Conservation (phyloP, 768 basidiomycete species). For the Amanita pallidorosea region DNA sequence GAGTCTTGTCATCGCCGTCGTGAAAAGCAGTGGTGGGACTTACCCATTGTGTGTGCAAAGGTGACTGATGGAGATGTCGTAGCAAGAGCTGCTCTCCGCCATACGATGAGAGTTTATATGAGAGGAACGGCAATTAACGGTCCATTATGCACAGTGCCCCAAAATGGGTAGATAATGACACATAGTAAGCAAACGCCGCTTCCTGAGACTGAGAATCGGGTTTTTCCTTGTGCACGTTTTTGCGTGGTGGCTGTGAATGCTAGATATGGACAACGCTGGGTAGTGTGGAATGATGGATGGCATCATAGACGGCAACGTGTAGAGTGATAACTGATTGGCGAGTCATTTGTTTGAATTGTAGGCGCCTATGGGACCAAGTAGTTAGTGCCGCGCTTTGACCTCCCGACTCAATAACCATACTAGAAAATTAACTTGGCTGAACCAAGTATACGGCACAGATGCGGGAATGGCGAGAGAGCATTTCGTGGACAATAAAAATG, state of each 20-base stretch:
- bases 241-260: neutral
- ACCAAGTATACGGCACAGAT: too few species aligned
- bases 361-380: neutral
- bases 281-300: neutral
- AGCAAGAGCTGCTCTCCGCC: neutral
- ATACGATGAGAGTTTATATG: neutral
- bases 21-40: neutral
- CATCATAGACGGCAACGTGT: neutral
- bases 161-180: neutral
- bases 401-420: neutral
- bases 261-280: neutral
- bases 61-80: neutral
- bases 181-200: neutral
- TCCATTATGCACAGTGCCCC: neutral
- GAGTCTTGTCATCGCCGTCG: neutral
- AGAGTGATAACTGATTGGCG: neutral
- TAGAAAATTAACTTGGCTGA: neutral
- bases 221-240: slow-evolving; percentile 4
- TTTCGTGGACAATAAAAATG: neutral
- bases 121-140: neutral
- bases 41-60: neutral
- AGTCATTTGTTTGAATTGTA: neutral
- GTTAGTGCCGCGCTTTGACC: neutral
- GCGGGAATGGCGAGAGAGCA: neutral
- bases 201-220: neutral